Conservation (phyloP, 129 eudicot species). For the Chrysanthemum seticuspe region DNA sequence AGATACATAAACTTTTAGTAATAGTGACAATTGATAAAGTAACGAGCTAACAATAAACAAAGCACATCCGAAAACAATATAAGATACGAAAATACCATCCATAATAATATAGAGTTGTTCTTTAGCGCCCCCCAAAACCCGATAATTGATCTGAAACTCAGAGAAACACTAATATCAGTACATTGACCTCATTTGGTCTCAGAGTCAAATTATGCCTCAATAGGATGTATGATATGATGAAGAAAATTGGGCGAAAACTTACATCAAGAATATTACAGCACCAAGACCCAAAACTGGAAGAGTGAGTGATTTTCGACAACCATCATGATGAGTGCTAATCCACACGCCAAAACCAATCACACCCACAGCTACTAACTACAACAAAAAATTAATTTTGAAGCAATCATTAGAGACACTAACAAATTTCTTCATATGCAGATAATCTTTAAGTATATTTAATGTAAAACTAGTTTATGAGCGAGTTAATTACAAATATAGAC, state of each 20-base stretch:
- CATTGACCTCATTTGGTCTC: background rate
- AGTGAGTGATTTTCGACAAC: slow-evolving; percentile 84
- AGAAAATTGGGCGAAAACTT: slow-evolving; percentile 24
- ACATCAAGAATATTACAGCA: slow-evolving; percentile 66
- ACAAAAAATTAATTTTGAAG: background rate
- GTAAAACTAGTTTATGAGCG: background rate
- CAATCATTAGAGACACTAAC: slow-evolving; percentile 6
- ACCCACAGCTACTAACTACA: slow-evolving; percentile 77
- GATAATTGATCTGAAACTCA: slow-evolving; percentile 65
- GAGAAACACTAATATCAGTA: slow-evolving; percentile 1
- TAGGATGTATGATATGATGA: background rate
- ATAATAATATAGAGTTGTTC: slow-evolving; percentile 80
- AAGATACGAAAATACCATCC: slow-evolving; percentile 69
- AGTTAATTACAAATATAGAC: background rate
- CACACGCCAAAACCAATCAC: slow-evolving; percentile 89
- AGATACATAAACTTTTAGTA: slow-evolving; percentile 26
- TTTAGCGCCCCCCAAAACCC: slow-evolving; percentile 91
- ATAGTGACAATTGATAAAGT: slow-evolving; percentile 5
- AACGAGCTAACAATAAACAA: slow-evolving; percentile 9
- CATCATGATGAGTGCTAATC: slow-evolving; percentile 82
- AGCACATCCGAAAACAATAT: background rate
- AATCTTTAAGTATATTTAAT: too few species aligned
- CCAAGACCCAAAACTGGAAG: slow-evolving; percentile 92
- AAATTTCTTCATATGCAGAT: background rate
- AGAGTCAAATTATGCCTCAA: background rate